Percentiles rank a stretch among this genome's conserved stretches.
These are phyloP conservation scores for Trichoderma koningiopsis DNA, from an alignment of 2,329 filamentous ascomycete species.

Conservation along the genomic window DNA sequence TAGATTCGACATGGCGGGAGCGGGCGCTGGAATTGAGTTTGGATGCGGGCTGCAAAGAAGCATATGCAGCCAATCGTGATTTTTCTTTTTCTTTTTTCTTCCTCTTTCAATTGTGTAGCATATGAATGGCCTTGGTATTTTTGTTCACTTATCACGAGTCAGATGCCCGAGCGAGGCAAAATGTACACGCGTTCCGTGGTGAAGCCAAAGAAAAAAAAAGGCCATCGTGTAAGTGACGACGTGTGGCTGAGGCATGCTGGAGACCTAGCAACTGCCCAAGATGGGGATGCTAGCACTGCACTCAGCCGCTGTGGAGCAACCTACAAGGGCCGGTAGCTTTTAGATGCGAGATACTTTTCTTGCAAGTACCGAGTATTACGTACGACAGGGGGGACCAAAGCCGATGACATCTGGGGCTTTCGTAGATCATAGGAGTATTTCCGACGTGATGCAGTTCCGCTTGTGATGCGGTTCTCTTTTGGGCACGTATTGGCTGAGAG, in stretches of 20 bases:
- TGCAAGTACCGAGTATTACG: background rate
- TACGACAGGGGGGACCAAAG: background rate
- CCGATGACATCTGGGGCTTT: background rate
- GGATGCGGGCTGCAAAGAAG: background rate
- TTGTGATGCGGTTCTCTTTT: too few species aligned
- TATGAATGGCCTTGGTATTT: background rate
- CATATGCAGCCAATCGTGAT: slow-evolving; percentile 6
- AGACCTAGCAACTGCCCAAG: background rate
- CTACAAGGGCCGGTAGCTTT: background rate
- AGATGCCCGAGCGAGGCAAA: slow-evolving; percentile 11
- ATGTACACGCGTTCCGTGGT: slow-evolving; percentile 16
- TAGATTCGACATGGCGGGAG: background rate
- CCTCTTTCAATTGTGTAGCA: background rate
- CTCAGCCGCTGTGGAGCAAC: background rate
- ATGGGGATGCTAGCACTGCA: background rate
- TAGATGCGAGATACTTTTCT: background rate
- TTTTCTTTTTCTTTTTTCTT: background rate
- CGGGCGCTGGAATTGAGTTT: slow-evolving; percentile 5
- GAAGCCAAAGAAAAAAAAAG: background rate
- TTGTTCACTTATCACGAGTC: background rate
- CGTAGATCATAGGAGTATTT: background rate
- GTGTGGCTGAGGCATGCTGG: background rate
- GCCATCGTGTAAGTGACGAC: background rate
- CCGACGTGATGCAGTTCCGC: background rate
- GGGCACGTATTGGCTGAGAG: background rate